Evolutionary conservation across 495 filamentous ascomycete genomes (phyloP), one percentile per base, ranked within the genome.

Genomic region (Achaetomiella virescens): DNA sequence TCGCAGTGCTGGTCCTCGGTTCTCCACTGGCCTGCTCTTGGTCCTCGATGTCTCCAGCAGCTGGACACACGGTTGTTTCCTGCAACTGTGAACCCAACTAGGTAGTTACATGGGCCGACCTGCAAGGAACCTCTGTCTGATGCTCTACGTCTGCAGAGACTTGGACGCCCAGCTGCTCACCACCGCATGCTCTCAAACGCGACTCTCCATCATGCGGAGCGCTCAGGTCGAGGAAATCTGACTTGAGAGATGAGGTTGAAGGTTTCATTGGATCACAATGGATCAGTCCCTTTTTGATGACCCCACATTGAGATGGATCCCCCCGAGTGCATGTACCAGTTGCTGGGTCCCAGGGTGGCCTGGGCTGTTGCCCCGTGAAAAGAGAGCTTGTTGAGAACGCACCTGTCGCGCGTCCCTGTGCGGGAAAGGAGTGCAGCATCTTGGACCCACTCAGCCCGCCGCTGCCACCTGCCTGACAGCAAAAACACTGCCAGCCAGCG

Each of bases 301-400:
- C 47, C 17, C 54, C 54, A 57, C 47, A 20, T 25, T 7, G 1
- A n/a, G 17, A 52, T 18, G 22, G 37, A 24, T 12, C 47, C 9
- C 54, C 54, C 54, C 50, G 54, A 42, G 36, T 38, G 40, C 54
- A 49, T 45, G 46, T 41, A 27, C 40, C 7, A n/a, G 25, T 7
- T 44, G 18, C 24, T 29, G 37, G n/a, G n/a, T n/a, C n/a, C n/a
- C n/a, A n/a, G n/a, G n/a, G n/a, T n/a, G 50, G 50, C 10, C 20
- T 4, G 3, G 35, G 22, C 52, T 62, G 55, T 62, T 62, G 60
- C 60, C 60, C 60, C 45, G 60, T 62, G 60, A 50, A 61, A 61
- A 58, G 33, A 44, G 55, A 15, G 55, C 33, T 38, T 47, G 42
- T 43, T 53, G 51, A 54, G 20, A 25, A 24, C 21, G 33, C 17